Base-by-base conservation (phyloP, 2,329 filamentous ascomycete genomes). In the Aspergillus alliaceus region DNA sequence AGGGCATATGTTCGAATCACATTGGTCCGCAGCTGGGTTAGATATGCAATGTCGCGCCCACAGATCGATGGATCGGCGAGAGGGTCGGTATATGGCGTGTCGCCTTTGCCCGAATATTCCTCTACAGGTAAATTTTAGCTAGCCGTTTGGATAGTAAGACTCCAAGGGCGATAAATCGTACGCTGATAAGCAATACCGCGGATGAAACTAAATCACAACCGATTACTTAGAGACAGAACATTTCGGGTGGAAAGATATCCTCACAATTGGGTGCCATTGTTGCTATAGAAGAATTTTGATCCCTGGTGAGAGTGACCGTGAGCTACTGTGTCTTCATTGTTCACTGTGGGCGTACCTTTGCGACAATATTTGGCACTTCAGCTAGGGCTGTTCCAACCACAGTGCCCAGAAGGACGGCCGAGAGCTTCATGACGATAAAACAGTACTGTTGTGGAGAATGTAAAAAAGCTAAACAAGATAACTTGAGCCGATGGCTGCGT, bases 1-100 rank as follows among this genome's bases (percentile, higher is more conserved):
- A 98, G 86, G 68, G 93, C 92, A 76, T 99, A 99, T 55, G 95
- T 93, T 76, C 95, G 93, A 75, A 99, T 93, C 67, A 88, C 87
- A 80, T 99, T 99, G 77, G 92, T 96, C 62, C 86, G 83, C 59
- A 97, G 84, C 75, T 91, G 80, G 72, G 84, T 74, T 64, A 99
- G 83, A 67, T 90, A 85, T 44, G 91, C 91, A 49, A 99, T 85
- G 73, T 99, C 95, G 67, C 93, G 90, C 74, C 85, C 84, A 84
- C 95, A 98, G 65, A 79, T 76, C 29, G 79, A 77, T 56, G 79
- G 77, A 70, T 96, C 86, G 65, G 91, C 83, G 39, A 99, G 86
- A 57, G 95, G 93, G 72, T 99, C 95, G 62, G 82, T 84, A 81
- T 93, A 32, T n/a, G 51, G 39, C 47, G 53, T 24, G 32, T 58